phyloP scores from a whole-genome alignment of 2,329 filamentous ascomycete species.

The Graphiopsis chlorocephala region DNA sequence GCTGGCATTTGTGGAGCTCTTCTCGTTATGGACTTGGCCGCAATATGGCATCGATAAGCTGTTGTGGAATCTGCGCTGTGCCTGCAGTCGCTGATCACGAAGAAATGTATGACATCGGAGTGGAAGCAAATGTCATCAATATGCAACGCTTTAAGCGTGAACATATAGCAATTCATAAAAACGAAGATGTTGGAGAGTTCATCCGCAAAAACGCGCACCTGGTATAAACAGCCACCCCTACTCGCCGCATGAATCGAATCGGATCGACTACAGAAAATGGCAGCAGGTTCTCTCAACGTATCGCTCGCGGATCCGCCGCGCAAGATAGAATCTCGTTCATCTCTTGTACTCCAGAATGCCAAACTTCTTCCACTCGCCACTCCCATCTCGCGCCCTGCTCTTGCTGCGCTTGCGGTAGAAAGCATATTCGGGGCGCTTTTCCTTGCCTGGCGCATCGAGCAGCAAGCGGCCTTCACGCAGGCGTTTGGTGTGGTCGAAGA shows the following conservation, averaged over 20 bases:
- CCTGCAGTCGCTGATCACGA: background rate
- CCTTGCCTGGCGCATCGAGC: slow-evolving; percentile 41
- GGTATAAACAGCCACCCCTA: background rate
- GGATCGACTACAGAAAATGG: background rate
- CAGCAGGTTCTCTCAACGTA: too few species aligned
- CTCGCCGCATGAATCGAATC: background rate
- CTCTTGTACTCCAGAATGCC: slow-evolving; percentile 27
- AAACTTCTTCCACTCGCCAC: slow-evolving; percentile 22
- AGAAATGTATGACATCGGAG: background rate
- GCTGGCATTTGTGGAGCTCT: background rate
- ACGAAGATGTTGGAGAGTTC: background rate
- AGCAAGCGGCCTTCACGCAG: slow-evolving; percentile 42
- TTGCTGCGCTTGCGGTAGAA: slow-evolving; percentile 40
- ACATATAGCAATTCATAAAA: background rate
- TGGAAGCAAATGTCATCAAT: background rate
- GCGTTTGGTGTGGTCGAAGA: slow-evolving; percentile 51
- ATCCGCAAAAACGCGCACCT: background rate
- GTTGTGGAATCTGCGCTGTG: too few species aligned
- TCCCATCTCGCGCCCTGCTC: slow-evolving; percentile 21
- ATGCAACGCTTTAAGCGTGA: background rate
- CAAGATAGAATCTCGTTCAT: background rate
- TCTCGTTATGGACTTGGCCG: background rate
- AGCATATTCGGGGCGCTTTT: slow-evolving; percentile 45
- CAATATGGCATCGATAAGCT: background rate
- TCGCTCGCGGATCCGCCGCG: too few species aligned